Evolutionary conservation across 306 rosid species (phyloP).

Genomic region (Fagus sylvatica): DNA sequence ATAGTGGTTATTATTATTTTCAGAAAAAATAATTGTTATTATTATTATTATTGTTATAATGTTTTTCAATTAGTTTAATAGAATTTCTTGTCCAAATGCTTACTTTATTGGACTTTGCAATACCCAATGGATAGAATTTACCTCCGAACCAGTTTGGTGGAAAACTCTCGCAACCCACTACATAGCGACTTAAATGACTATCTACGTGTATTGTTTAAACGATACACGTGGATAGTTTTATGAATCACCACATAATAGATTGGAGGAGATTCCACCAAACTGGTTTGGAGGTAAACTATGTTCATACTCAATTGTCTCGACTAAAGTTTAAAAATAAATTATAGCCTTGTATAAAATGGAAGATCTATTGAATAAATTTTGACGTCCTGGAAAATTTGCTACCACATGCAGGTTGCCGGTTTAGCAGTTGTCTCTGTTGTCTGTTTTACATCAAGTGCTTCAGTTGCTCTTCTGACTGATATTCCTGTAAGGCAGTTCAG

Average conservation of each 20-base stretch:
- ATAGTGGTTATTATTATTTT: not conserved
- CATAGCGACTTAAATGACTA: no score
- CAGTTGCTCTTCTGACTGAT: constrained; percentile 59
- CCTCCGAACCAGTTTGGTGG: no score
- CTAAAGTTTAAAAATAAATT: not conserved
- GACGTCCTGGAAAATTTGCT: constrained; percentile 8
- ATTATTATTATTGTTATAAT: not conserved
- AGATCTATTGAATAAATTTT: constrained; percentile 3
- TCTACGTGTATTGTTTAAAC: no score
- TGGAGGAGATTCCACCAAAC: no score
- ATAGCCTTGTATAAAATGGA: not conserved
- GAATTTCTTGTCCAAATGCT: not conserved
- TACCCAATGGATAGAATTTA: not conserved
- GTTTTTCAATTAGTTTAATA: not conserved
- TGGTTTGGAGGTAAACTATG: no score
- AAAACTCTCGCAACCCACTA: no score
- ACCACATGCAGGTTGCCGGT: constrained; percentile 56
- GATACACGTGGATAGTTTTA: no score
- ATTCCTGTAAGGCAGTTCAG: constrained; percentile 55
- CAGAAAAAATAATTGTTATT: not conserved
- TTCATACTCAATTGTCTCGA: not conserved
- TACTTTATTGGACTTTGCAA: not conserved
- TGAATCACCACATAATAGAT: no score
- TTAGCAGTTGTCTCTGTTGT: constrained; percentile 56
- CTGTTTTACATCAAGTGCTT: constrained; percentile 60